Conservation (phyloP, 2,329 filamentous ascomycete species). For the Alternaria ventricosa region DNA sequence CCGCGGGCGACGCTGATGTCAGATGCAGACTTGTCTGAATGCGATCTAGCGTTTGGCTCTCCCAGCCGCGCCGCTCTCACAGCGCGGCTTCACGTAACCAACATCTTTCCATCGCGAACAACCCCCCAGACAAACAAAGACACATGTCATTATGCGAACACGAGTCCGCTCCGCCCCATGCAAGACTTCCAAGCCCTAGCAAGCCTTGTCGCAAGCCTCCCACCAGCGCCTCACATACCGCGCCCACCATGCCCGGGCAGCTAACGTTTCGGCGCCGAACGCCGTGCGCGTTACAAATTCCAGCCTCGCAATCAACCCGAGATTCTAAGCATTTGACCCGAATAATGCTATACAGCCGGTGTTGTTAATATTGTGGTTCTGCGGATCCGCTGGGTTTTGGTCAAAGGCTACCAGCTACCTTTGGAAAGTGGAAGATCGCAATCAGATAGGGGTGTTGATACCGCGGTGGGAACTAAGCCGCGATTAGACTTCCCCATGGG, state of each 20-base stretch:
- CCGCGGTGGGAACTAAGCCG: neutral
- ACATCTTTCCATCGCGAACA: neutral
- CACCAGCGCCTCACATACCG: neutral
- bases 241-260: neutral
- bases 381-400: neutral
- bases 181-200: neutral
- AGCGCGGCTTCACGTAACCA: neutral
- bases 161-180: neutral
- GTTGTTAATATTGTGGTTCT: neutral
- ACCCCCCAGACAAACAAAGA: neutral
- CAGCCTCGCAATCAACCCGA: neutral
- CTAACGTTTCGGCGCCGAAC: neutral
- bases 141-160: neutral
- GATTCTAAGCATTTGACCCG: neutral
- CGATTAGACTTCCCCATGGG: neutral
- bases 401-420: neutral
- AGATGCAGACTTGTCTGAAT: neutral
- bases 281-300: neutral
- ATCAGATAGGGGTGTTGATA: neutral
- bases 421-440: neutral
- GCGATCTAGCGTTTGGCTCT: neutral
- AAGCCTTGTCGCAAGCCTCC: neutral
- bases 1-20: neutral
- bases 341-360: neutral
- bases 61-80: neutral